Evolutionary conservation across 495 filamentous ascomycete species (phyloP).

Genomic region (Penicillium diatomitis): DNA sequence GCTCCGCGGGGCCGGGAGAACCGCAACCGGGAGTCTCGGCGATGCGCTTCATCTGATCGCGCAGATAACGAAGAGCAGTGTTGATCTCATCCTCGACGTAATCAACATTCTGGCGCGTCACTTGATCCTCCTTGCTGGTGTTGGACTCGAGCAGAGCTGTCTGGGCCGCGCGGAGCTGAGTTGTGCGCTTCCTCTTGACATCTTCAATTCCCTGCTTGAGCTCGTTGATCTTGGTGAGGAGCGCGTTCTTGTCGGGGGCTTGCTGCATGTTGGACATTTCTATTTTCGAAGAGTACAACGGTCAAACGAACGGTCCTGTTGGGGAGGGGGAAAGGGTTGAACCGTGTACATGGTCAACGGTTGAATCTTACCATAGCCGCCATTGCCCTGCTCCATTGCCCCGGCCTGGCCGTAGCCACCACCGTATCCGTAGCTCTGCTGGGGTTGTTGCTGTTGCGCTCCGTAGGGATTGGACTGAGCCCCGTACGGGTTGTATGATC

Average conservation of each 20-base stretch:
- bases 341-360: neutral
- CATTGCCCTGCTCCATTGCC: constrained; percentile 32
- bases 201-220: constrained; percentile 62
- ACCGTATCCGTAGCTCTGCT: constrained; percentile 36
- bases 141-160: constrained; percentile 35
- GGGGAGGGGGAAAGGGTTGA: neutral
- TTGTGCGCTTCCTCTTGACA: constrained; percentile 29
- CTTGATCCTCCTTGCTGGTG: constrained; percentile 37
- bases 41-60: constrained; percentile 62
- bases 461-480: constrained; percentile 39
- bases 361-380: constrained; percentile 30
- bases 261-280: constrained; percentile 58
- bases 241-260: constrained; percentile 54
- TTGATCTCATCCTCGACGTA: constrained; percentile 73
- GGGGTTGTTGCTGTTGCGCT: constrained; percentile 18
- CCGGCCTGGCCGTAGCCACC: constrained; percentile 32
- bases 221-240: constrained; percentile 73
- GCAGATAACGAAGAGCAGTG: constrained; percentile 65
- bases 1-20: constrained; percentile 54
- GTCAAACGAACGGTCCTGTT: constrained; percentile 4
- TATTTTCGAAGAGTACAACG: constrained; percentile 18
- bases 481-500: constrained; percentile 54
- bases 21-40: constrained; percentile 70
- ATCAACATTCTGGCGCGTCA: constrained; percentile 40
- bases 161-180: constrained; percentile 30